Percentiles rank a stretch among this genome's conserved stretches.
Evolutionary conservation across 768 basidiomycete genomes (phyloP).

Genomic region (Porphyrellus cyaneotinctus): DNA sequence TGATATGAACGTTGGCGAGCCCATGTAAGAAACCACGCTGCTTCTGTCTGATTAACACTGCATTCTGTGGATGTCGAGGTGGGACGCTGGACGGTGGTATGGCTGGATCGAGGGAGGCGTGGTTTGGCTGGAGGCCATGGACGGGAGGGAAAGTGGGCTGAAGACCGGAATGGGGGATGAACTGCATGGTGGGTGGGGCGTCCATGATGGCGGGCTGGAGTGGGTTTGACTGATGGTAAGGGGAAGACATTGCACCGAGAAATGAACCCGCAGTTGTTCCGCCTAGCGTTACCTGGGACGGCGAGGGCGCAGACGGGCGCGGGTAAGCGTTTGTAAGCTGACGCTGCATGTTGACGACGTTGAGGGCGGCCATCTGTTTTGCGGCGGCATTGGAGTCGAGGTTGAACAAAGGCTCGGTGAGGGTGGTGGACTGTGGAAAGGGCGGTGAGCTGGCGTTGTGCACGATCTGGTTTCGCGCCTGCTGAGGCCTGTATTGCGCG

Average conservation of each 20-base stretch:
- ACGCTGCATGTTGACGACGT: slow-evolving; percentile 45
- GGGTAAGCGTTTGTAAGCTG: slow-evolving; percentile 57
- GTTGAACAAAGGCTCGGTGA: slow-evolving; percentile 41
- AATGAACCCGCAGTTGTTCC: slow-evolving; percentile 67
- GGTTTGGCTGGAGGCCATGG: slow-evolving; percentile 29
- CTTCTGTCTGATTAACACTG: slow-evolving; percentile 46
- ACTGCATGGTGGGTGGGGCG: slow-evolving; percentile 39
- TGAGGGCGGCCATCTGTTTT: slow-evolving; percentile 80
- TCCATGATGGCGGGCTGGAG: slow-evolving; percentile 41
- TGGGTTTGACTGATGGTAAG: slow-evolving; percentile 27
- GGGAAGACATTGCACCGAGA: slow-evolving; percentile 54
- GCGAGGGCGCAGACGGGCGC: slow-evolving; percentile 36
- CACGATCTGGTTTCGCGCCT: slow-evolving; percentile 22
- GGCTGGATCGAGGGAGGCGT: slow-evolving; percentile 45
- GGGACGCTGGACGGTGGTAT: slow-evolving; percentile 38
- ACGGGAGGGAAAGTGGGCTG: slow-evolving; percentile 43
- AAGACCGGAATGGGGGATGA: slow-evolving; percentile 40
- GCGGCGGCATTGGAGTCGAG: slow-evolving; percentile 65
- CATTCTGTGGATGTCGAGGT: slow-evolving; percentile 33
- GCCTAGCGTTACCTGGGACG: slow-evolving; percentile 36
- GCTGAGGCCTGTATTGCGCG: slow-evolving; percentile 39
- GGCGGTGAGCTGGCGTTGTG: slow-evolving; percentile 16
- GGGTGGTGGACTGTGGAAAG: slow-evolving; percentile 19
- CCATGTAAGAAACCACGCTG: slow-evolving; percentile 56
- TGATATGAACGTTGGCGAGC: slow-evolving; percentile 57